A percentile compares a stretch with the other conserved stretches of the same genome.
These are phyloP conservation scores for Hylodesmum podocarpum DNA, from an alignment of 306 rosid species.

Conservation along the genomic window DNA sequence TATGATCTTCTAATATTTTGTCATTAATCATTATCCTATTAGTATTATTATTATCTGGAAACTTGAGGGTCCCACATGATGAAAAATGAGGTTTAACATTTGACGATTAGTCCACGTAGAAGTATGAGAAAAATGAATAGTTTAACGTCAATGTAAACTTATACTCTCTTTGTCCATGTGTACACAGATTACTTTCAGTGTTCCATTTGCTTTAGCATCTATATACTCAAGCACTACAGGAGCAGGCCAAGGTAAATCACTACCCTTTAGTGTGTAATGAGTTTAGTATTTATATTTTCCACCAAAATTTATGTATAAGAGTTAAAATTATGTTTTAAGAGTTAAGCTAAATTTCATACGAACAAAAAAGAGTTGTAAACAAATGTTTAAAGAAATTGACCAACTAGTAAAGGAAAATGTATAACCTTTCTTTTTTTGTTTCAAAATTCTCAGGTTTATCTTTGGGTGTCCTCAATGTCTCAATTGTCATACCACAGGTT, in stretches of 20 bases:
- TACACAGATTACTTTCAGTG: constrained; percentile 61
- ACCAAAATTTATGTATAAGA: too few species aligned
- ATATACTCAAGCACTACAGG: constrained; percentile 58
- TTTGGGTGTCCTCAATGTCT: constrained; percentile 66
- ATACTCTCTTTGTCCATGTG: not conserved
- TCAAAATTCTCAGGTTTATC: constrained; percentile 58
- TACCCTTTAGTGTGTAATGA: not conserved
- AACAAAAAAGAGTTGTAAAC: not conserved
- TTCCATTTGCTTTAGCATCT: constrained; percentile 82
- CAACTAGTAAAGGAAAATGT: not conserved
- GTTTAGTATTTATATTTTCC: too few species aligned
- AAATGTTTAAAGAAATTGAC: not conserved
- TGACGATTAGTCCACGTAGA: not conserved
- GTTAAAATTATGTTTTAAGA: too few species aligned
- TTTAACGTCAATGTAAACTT: not conserved
- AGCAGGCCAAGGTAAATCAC: constrained; percentile 73
- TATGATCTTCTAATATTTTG: too few species aligned
- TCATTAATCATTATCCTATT: too few species aligned
- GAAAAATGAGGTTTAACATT: not conserved
- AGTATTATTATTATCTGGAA: too few species aligned
- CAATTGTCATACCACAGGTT: constrained; percentile 79
- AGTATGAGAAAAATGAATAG: not conserved
- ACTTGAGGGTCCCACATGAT: too few species aligned
- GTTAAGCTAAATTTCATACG: too few species aligned
- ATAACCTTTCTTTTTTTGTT: not conserved